Evolutionary conservation across 768 basidiomycete species (phyloP), one percentile per base, ranked within the genome.

Genomic region (Lactarius akahatsu): DNA sequence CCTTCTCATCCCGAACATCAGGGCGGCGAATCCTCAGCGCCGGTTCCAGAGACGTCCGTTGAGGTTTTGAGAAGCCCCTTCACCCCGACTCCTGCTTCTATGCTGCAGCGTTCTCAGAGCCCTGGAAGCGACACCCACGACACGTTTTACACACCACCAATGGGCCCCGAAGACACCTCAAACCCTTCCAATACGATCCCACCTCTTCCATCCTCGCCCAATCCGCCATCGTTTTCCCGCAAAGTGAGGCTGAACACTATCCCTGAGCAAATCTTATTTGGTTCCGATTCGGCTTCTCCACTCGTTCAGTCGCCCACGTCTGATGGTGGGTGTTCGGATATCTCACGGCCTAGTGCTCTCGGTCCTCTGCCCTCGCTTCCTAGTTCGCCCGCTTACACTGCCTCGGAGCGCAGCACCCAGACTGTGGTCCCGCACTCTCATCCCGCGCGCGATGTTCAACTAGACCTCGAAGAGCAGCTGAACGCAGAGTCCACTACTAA

Each of bases 31-130:
- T 3, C 34, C 20, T 34, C 40, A 41, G 26, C 13, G 20, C 54
- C 50, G 6, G 40, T 30, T 38, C 50, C 52, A 36, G 58, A 13
- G 13, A 54, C 57, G 38, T 32, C 10, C 20, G 41, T 34, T 2
- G 59, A 55, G 4, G 1, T 26, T 34, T 20, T 63, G 28, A 8
- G 4, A 18, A 67, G 62, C 30, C 66, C 66, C 3, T 45, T 60
- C 43, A 67, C 66, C 15, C 62, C 66, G 1, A 67, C 66, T 18
- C 66, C 62, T 13, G 52, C 26, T 55, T 67, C 62, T 2, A 30
- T 67, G 32, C 58, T 16, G 8, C 26, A 7, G 9, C 20, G 2
- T 36, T 36, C 52, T 55, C 57, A 26, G 18, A 55, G n/a, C 13
- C 11, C 62, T 28, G 30, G 43, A 20, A 41, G 18, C 26, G 15